Base-by-base conservation (phyloP, 164 flowering plant genomes). In the Berberis vulgaris region DNA sequence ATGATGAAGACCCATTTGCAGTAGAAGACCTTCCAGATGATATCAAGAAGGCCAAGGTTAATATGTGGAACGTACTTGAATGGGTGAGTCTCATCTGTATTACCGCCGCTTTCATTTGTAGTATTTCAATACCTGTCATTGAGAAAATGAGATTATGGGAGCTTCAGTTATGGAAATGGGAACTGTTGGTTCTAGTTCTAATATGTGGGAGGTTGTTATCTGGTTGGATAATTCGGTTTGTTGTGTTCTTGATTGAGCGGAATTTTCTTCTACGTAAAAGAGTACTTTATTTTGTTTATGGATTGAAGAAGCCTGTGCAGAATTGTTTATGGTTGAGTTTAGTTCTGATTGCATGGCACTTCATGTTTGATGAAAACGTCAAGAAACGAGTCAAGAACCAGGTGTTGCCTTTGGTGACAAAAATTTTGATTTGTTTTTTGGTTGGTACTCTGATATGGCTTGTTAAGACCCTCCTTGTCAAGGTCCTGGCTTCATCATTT, bases 101-200 rank as follows among this genome's bases (percentile, higher is more conserved):
- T 43, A 0, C 77, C 5, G 71, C 67, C 3, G 77, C 74, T 5
- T 69, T 85, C 5, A 59, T 74, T 49, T 82, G 82, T 49, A 84
- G 71, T 26, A 65, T 86, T n/a, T 26, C 63, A 0, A 69, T 86
- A 60, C 79, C 79, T 3, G 4, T 8, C 0, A 7, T 85, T 11
- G 72, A 39, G 61, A 57, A 57, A 40, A 67, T 55, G 11, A 69
- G 47, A 2, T 41, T 81, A 5, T 85, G 84, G 85, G 75, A 71
- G 38, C 81, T 88, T 43, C 77, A 66, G 54, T 50, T 85, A 0
- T 88, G 92, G 96, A 86, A 82, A 76, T 88, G 96, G 96, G 88
- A 73, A 61, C 54, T 83, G 12, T 59, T 86, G 81, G 50, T 81
- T 53, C 56, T 88, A 59, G 96, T 78, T 11, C 57, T 88, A n/a